Conservation (phyloP, 2,329 filamentous ascomycete genomes). For the Scedosporium boydii region DNA sequence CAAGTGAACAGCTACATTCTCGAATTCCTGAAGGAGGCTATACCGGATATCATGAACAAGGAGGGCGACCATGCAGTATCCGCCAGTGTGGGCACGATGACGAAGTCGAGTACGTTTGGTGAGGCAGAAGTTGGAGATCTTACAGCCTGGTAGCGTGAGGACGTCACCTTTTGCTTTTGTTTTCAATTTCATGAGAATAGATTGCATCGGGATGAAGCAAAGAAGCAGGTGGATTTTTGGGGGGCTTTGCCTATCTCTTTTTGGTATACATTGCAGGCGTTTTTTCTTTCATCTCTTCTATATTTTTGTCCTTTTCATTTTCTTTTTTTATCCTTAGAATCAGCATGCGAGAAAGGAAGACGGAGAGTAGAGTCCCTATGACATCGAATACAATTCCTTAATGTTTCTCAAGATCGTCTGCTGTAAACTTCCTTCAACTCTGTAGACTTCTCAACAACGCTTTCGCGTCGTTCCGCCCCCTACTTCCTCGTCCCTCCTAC, state of each 20-base stretch:
- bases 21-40: constrained; percentile 68
- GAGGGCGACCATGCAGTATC: constrained; percentile 35
- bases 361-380: too few relatives aligned
- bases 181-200: not conserved
- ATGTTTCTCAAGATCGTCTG: too few relatives aligned
- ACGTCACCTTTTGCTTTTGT: not conserved
- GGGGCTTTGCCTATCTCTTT: not conserved
- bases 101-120: constrained; percentile 85
- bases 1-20: constrained; percentile 88
- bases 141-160: constrained; percentile 63
- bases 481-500: too few relatives aligned
- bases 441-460: too few relatives aligned
- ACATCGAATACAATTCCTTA: too few relatives aligned
- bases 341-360: too few relatives aligned
- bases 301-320: too few relatives aligned
- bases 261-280: too few relatives aligned
- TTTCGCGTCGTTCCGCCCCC: too few relatives aligned
- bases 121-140: constrained; percentile 96
- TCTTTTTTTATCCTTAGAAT: too few relatives aligned
- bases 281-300: too few relatives aligned
- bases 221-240: not conserved
- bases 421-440: too few relatives aligned
- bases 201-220: not conserved
- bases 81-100: constrained; percentile 47
- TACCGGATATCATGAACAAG: constrained; percentile 80